These are phyloP conservation scores for Boletus barrowsii DNA, from an alignment of 768 basidiomycete genomes.

Conservation along the genomic window DNA sequence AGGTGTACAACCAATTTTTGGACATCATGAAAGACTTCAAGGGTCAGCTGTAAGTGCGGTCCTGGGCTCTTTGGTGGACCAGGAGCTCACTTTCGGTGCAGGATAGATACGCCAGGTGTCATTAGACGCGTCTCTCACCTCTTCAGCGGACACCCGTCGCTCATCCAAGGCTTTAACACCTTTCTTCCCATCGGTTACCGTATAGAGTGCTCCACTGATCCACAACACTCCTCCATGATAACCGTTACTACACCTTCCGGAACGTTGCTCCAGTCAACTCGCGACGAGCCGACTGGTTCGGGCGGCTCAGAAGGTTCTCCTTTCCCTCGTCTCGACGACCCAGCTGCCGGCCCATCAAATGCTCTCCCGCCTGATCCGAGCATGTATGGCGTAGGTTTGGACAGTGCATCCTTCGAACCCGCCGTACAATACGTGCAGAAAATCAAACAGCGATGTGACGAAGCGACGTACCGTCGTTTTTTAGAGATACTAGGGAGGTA, in stretches of 20 bases:
- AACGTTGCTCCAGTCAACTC: slow-evolving; percentile 54
- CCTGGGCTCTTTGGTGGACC: neutral
- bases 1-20: slow-evolving; percentile 61
- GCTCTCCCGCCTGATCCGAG: slow-evolving; percentile 18
- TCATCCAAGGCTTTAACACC: slow-evolving; percentile 98
- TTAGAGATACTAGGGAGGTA: slow-evolving; percentile 70
- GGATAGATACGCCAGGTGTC: slow-evolving; percentile 97
- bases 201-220: slow-evolving; percentile 74
- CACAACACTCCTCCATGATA: slow-evolving; percentile 62
- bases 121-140: slow-evolving; percentile 93
- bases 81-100: slow-evolving; percentile 29
- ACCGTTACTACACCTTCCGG: slow-evolving; percentile 78
- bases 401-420: slow-evolving; percentile 56
- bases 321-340: slow-evolving; percentile 18
- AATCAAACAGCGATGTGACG: slow-evolving; percentile 91
- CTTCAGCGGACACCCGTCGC: slow-evolving; percentile 83
- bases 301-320: slow-evolving; percentile 40
- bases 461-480: slow-evolving; percentile 81
- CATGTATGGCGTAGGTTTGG: slow-evolving; percentile 32
- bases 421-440: slow-evolving; percentile 96
- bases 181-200: slow-evolving; percentile 94
- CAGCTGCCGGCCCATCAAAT: slow-evolving; percentile 5
- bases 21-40: slow-evolving; percentile 79
- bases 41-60: slow-evolving; percentile 48
- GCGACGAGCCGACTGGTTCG: slow-evolving; percentile 39